Evolutionary conservation across 2,329 filamentous ascomycete species (phyloP).

Genomic region (Exophiala sp.): DNA sequence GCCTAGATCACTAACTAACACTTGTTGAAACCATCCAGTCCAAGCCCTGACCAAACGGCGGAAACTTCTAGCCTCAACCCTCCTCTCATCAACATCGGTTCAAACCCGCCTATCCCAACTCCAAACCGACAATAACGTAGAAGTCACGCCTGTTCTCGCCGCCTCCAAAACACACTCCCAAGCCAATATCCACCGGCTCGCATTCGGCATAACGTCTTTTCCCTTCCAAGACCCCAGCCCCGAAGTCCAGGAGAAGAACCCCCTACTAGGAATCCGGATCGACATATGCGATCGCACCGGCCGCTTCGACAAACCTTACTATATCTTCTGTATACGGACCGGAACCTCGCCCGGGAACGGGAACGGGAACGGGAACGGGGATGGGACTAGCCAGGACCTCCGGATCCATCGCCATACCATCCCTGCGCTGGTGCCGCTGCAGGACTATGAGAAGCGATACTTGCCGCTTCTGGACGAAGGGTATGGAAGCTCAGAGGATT

Average conservation of each 20-base stretch:
- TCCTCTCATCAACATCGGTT: slow-evolving; percentile 38
- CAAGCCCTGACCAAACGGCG: slow-evolving; percentile 36
- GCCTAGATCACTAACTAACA: too few species aligned
- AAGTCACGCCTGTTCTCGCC: slow-evolving; percentile 20
- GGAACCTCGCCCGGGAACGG: slow-evolving; percentile 24
- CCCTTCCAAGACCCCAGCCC: slow-evolving; percentile 43
- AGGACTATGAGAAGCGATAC: slow-evolving; percentile 36
- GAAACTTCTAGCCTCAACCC: slow-evolving; percentile 37
- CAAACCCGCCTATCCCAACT: slow-evolving; percentile 31
- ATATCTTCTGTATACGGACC: slow-evolving; percentile 35
- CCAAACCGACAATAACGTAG: neutral
- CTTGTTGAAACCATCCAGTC: slow-evolving; percentile 32
- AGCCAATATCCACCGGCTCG: slow-evolving; percentile 41
- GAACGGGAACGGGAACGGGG: slow-evolving; percentile 18
- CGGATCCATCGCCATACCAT: slow-evolving; percentile 42
- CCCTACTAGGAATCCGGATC: slow-evolving; percentile 39
- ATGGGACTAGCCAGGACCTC: neutral
- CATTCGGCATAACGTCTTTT: slow-evolving; percentile 42
- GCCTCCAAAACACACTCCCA: slow-evolving; percentile 33
- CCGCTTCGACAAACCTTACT: slow-evolving; percentile 40
- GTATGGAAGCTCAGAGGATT: slow-evolving; percentile 18
- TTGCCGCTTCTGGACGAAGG: slow-evolving; percentile 29
- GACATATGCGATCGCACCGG: slow-evolving; percentile 39
- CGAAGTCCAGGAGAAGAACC: slow-evolving; percentile 26
- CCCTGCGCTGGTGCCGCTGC: slow-evolving; percentile 40